phyloP scores from a whole-genome alignment of 306 rosid genomes.

The Acacia confusa region DNA sequence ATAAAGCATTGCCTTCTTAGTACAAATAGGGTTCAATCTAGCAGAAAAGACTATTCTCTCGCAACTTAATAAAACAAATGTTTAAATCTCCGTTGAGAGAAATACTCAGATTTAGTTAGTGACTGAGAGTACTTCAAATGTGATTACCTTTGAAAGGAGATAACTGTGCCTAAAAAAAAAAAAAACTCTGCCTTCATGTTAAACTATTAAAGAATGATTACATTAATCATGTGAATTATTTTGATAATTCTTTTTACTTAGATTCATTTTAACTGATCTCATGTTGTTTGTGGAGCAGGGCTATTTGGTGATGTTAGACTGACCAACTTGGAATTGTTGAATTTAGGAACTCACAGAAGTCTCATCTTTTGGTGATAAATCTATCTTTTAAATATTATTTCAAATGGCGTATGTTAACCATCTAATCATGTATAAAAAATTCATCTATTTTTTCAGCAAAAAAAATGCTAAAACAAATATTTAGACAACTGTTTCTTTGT shows the following conservation, averaged over 20 bases:
- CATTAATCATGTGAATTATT: too few species aligned
- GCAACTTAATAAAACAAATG: too few species aligned
- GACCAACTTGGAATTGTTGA: not conserved
- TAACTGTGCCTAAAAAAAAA: too few species aligned
- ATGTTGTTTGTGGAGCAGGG: not conserved
- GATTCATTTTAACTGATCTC: not conserved
- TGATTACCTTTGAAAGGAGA: too few species aligned
- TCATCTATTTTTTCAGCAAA: not conserved
- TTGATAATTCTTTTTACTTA: too few species aligned
- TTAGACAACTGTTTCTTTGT: not conserved
- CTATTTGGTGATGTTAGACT: not conserved
- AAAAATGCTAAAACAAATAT: not conserved
- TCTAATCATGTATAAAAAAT: not conserved
- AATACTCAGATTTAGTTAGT: rapidly evolving
- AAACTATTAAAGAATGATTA: too few species aligned
- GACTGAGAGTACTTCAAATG: too few species aligned
- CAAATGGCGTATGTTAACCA: not conserved
- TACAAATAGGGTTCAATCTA: too few species aligned
- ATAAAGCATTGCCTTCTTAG: too few species aligned
- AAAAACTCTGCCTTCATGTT: too few species aligned
- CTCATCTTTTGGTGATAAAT: not conserved
- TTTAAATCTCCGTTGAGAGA: rapidly evolving
- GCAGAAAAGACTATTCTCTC: too few species aligned
- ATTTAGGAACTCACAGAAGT: not conserved
- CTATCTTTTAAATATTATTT: not conserved